Evolutionary conservation across 2,329 filamentous ascomycete genomes (phyloP).

Genomic region (Pseudocercospora fijiensis): DNA sequence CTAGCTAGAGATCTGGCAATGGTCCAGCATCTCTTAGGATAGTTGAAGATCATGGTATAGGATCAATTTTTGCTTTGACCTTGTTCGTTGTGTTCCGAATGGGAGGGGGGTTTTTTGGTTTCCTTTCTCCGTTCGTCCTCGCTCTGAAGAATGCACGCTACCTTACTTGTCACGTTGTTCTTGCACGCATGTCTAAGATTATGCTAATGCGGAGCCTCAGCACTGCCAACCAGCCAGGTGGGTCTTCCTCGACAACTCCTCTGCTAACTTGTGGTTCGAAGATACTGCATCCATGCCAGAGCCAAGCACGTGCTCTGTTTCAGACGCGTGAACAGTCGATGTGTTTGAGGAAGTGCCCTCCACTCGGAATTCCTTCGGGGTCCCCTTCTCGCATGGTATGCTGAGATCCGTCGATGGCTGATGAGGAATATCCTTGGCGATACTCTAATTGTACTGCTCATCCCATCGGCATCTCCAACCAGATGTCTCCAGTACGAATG

Average conservation of each 20-base stretch:
- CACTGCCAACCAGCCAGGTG: neutral
- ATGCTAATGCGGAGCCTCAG: neutral
- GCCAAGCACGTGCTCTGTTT: neutral
- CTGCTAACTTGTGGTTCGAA: neutral
- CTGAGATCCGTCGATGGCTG: neutral
- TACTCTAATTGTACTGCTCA: neutral
- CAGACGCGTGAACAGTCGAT: no score
- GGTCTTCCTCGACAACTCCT: no score
- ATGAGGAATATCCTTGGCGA: no score
- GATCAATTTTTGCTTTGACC: no score
- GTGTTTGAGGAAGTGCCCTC: no score
- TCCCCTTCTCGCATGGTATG: neutral
- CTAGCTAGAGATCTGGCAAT: neutral
- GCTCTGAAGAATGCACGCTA: neutral
- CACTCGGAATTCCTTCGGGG: no score
- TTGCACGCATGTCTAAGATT: neutral
- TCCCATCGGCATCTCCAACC: neutral
- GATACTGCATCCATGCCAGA: no score
- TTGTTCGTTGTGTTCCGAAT: neutral
- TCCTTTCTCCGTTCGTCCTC: neutral
- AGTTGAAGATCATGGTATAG: no score
- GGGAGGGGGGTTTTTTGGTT: neutral
- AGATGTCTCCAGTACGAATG: neutral
- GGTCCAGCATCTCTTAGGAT: neutral
- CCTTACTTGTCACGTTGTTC: neutral